Conservation (phyloP, 305 asterid genomes). For the Fraxinus nigra region DNA sequence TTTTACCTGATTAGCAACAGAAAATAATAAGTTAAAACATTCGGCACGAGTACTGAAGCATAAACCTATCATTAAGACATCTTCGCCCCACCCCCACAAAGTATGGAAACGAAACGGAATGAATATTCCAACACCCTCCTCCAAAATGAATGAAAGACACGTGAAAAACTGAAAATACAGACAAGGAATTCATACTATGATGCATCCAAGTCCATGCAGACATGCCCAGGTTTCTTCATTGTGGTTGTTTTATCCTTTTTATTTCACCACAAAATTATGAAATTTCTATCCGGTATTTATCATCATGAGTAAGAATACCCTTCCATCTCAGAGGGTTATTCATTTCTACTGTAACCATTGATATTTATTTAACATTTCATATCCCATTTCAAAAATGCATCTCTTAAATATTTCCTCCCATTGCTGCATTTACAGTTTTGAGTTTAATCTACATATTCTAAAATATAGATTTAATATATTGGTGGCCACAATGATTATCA, state of each 20-base stretch:
- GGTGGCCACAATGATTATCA: background rate
- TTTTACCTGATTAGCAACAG: conserved; percentile 37
- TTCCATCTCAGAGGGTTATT: background rate
- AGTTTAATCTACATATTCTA: background rate
- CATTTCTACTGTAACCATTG: background rate
- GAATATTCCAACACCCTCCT: background rate
- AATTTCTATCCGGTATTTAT: background rate
- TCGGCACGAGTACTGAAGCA: background rate
- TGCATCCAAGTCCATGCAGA: background rate
- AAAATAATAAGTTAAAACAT: conserved; percentile 4
- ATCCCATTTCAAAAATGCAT: background rate
- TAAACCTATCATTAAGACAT: conserved; percentile 16
- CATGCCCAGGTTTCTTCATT: background rate
- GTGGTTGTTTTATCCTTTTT: background rate
- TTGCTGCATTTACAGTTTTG: background rate
- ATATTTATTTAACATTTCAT: background rate
- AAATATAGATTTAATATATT: background rate
- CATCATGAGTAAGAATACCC: background rate
- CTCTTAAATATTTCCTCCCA: background rate
- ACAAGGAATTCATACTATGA: background rate
- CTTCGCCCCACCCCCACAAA: background rate
- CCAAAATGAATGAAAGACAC: conserved; percentile 1
- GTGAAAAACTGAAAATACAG: background rate
- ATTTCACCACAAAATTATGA: background rate
- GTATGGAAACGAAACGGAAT: background rate